phyloP scores from a whole-genome alignment of 2,329 filamentous ascomycete species.

The Fusarium dimerum region DNA sequence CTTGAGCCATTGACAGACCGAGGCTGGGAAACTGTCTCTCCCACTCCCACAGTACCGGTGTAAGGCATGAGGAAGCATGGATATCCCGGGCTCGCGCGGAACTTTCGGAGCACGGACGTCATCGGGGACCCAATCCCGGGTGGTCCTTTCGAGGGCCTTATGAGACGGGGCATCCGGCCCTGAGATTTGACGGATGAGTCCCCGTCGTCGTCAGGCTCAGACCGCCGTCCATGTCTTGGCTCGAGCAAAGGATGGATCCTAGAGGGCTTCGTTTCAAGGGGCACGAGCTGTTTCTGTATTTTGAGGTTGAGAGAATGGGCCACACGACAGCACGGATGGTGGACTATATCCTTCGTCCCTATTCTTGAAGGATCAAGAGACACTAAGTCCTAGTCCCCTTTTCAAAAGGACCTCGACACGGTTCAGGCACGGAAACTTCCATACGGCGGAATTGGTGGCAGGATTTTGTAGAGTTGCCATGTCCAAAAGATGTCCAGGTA shows the following conservation, averaged over 20 bases:
- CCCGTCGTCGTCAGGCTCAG: background rate
- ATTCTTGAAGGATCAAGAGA: background rate
- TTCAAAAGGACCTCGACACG: background rate
- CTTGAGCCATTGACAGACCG: background rate
- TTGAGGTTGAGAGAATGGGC: slow-evolving; percentile 1
- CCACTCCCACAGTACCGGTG: background rate
- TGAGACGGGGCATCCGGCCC: slow-evolving; percentile 11
- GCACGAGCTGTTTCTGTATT: background rate
- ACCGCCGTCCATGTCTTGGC: slow-evolving; percentile 8
- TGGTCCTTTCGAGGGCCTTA: slow-evolving; percentile 13
- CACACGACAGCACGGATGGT: background rate
- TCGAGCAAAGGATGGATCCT: slow-evolving; percentile 28
- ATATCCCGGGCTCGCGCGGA: slow-evolving; percentile 20
- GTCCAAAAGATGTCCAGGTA: background rate
- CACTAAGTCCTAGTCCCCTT: background rate
- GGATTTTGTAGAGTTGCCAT: background rate
- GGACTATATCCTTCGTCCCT: background rate
- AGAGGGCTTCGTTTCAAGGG: slow-evolving; percentile 19
- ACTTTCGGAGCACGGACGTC: slow-evolving; percentile 15
- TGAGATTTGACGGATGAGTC: slow-evolving; percentile 9
- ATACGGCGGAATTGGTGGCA: background rate
- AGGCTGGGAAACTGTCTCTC: background rate
- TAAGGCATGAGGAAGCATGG: slow-evolving; percentile 10
- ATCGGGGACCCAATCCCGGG: slow-evolving; percentile 18
- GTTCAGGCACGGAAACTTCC: background rate